Evolutionary conservation across 139 green algal genomes (phyloP).

Genomic region (Coelastrella sp.): DNA sequence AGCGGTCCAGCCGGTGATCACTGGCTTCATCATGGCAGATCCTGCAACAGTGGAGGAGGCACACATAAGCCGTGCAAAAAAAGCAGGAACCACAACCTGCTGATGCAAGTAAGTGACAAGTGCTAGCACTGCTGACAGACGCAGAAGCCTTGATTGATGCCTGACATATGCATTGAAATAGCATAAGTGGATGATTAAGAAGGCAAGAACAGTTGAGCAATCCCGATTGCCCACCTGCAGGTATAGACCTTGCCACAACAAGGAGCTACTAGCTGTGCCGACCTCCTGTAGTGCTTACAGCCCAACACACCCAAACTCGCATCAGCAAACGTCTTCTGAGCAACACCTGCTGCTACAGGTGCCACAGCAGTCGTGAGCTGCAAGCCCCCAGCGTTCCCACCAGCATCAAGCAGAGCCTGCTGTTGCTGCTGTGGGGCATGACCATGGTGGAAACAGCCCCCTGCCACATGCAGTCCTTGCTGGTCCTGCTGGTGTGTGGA

Average conservation of each 20-base stretch:
- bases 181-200: not conserved
- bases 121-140: no score
- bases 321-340: constrained; percentile 60
- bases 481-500: no score
- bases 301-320: constrained; percentile 56
- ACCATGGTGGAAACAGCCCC: not conserved
- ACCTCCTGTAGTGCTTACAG: constrained; percentile 82
- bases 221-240: constrained; percentile 74
- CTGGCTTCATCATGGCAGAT: constrained; percentile 94
- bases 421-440: constrained; percentile 38
- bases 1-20: constrained; percentile 90
- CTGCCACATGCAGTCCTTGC: not conserved
- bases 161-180: no score
- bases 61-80: not conserved
- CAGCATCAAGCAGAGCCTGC: no score
- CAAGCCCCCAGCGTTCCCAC: no score
- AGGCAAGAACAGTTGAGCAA: not conserved
- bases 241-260: constrained; percentile 88
- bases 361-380: no score
- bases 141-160: no score
- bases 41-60: constrained; percentile 53
- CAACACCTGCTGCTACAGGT: not conserved
- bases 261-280: constrained; percentile 83
- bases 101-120: not conserved
- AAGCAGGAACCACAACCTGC: not conserved